These are phyloP conservation scores for Podaxis rugospora DNA, from an alignment of 768 basidiomycete genomes.

Conservation along the genomic window DNA sequence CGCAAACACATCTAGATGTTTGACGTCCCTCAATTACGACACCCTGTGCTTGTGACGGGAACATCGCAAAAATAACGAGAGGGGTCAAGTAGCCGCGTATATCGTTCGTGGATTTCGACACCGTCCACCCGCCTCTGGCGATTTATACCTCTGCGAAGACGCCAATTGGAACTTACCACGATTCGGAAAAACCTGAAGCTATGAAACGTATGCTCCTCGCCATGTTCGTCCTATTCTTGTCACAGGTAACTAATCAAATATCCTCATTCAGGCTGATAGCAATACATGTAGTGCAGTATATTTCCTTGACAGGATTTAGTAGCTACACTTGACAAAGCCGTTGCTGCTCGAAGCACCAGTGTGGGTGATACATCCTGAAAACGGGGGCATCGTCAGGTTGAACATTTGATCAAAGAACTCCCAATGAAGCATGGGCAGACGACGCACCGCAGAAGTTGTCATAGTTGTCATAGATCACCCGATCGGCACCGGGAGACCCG, in stretches of 20 bases:
- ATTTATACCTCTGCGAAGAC: background rate
- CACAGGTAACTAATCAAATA: background rate
- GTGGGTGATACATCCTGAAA: background rate
- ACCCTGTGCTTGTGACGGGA: background rate
- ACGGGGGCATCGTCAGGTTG: background rate
- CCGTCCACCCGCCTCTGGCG: background rate
- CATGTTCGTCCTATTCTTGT: background rate
- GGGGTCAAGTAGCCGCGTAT: background rate
- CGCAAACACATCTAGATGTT: background rate
- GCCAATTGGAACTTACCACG: background rate
- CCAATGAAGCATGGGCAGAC: background rate
- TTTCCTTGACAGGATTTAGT: background rate
- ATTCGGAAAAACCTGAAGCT: background rate
- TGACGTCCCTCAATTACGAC: background rate
- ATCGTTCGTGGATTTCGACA: background rate
- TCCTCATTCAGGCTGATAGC: background rate
- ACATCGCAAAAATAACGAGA: background rate
- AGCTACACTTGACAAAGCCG: background rate
- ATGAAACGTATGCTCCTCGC: background rate
- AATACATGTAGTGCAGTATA: background rate
- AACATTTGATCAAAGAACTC: background rate
- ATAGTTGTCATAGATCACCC: background rate
- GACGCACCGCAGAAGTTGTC: background rate
- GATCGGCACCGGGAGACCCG: background rate
- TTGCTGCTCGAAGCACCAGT: background rate